phyloP scores from a whole-genome alignment of 345 rosid species.

The Nasturtium officinale region DNA sequence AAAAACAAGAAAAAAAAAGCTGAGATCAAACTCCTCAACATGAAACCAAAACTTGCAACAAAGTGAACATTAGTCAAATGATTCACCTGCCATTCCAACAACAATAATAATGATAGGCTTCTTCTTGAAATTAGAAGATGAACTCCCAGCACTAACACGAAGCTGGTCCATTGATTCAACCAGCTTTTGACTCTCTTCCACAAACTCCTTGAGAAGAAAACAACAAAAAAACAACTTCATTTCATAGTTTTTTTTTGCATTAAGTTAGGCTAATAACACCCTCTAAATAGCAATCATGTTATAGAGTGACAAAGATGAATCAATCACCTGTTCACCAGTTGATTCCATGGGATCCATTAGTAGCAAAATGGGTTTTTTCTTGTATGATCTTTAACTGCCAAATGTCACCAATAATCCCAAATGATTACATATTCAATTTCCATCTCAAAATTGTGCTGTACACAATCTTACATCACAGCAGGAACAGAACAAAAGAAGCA shows the following conservation, averaged over 20 bases:
- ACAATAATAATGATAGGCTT: slow-evolving; percentile 74
- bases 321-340: slow-evolving; percentile 34
- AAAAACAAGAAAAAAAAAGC: not conserved
- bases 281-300: not conserved
- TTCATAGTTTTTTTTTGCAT: not conserved
- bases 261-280: not conserved
- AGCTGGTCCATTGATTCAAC: slow-evolving; percentile 62
- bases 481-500: not conserved
- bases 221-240: slow-evolving; percentile 6
- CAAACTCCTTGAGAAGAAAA: slow-evolving; percentile 39
- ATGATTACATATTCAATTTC: slow-evolving; percentile 13
- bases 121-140: slow-evolving; percentile 58
- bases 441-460: not conserved
- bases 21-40: slow-evolving; percentile 12
- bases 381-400: slow-evolving; percentile 41
- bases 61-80: not conserved
- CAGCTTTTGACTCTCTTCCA: slow-evolving; percentile 54
- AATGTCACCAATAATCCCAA: slow-evolving; percentile 42
- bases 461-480: not conserved
- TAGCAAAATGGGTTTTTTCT: slow-evolving; percentile 42
- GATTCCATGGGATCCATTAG: slow-evolving; percentile 59
- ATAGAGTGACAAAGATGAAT: slow-evolving; percentile 8
- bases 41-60: not conserved
- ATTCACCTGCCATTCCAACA: slow-evolving; percentile 83
- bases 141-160: slow-evolving; percentile 46